phyloP scores from a whole-genome alignment of 352 stramenopile species.

The Thraustochytrium sp. region DNA sequence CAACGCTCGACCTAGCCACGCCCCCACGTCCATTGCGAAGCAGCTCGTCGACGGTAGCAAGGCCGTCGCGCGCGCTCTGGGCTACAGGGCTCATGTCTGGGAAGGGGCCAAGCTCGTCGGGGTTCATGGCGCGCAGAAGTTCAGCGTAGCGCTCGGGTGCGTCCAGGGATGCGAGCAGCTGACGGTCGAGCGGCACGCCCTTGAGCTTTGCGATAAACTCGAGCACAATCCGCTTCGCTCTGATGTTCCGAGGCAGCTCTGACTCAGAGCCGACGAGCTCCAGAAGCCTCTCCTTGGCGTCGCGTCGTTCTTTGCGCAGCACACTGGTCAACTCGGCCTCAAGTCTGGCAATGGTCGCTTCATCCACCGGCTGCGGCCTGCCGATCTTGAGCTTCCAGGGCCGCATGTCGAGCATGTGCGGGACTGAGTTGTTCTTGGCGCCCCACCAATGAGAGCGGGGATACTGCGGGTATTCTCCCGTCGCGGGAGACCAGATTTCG shows the following conservation, averaged over 20 bases:
- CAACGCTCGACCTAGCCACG: not conserved
- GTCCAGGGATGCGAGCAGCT: not conserved
- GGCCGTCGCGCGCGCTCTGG: not conserved
- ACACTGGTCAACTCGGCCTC: not conserved
- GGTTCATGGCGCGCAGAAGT: not conserved
- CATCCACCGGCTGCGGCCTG: not conserved
- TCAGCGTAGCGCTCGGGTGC: not conserved
- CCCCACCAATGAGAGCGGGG: not conserved
- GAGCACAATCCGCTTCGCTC: not conserved
- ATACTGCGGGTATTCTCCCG: not conserved
- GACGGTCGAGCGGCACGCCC: not conserved
- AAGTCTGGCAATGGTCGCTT: not conserved
- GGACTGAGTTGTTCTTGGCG: not conserved
- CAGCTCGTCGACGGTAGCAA: not conserved
- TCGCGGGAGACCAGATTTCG: not conserved
- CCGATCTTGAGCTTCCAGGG: not conserved
- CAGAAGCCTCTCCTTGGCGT: not conserved
- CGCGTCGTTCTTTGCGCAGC: not conserved
- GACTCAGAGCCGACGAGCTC: not conserved
- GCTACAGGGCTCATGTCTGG: not conserved
- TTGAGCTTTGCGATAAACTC: not conserved
- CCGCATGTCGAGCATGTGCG: not conserved
- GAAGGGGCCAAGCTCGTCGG: not conserved
- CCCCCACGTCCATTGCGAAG: not conserved
- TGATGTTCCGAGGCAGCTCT: not conserved